Base-by-base conservation (phyloP, 2,329 filamentous ascomycete species). In the Cryphonectria nitschkei region DNA sequence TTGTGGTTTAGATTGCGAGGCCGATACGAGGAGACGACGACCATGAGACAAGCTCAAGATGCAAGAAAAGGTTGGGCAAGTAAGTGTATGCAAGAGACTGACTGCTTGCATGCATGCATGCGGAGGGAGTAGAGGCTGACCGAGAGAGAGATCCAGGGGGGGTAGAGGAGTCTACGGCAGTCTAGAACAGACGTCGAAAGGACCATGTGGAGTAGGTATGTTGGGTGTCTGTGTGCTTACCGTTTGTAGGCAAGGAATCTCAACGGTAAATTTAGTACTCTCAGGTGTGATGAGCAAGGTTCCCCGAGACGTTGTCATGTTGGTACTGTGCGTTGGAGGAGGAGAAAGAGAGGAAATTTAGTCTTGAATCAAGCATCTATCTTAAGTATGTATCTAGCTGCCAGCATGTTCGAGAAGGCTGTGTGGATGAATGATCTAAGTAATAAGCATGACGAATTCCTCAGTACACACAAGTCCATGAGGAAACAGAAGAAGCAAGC, bases 171-270 rank as follows among this genome's bases (percentile, higher is more conserved):
- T 70, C 69, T 68, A 34, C 46, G 60, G 69, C 52, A 71, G 66
- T 71, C 69, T 71, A 71, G 69, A 71, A 64, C 34, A n/a, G 43
- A 52, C 26, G 58, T 58, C 43, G n/a, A 29, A 66, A 54, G 67
- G 66, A 71, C 52, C 66, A 22, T 60, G 69, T 65, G 66, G 61
- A 26, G 60, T 54, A 8, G 37, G 58, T 29, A 26, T 41, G 19
- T 39, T 50, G 34, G 9, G 39, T 41, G 39, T 41, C 9, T 41
- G 11, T 43, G 11, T 54, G 16, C 64, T 32, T 56, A 39, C 43
- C 43, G 63, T 54, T 9, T 54, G 19, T 22, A 41, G 60, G 22
- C 13, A 41, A 11, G 41, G 41, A 43, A 14, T 43, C 13, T 14
- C 2, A 3, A 43, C 14, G 16, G 41, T 43, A 43, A 43, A 5